A percentile compares a stretch with the other conserved stretches of the same genome.
Conservation (phyloP, 2,329 filamentous ascomycete genomes). For the Paraphaeosphaeria sporulosa region DNA sequence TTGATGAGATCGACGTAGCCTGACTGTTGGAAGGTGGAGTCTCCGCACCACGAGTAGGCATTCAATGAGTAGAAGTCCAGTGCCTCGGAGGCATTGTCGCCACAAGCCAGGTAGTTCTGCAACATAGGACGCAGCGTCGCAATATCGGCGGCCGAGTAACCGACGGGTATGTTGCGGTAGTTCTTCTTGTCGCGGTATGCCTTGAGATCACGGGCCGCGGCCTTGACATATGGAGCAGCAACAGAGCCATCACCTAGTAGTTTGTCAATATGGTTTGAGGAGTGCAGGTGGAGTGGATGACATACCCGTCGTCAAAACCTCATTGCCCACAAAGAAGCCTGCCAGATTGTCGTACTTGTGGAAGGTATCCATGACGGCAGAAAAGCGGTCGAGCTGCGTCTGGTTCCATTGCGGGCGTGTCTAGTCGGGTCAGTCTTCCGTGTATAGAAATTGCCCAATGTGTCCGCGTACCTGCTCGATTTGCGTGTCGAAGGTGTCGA, state of each 20-base stretch:
- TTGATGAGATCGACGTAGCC: constrained; percentile 75
- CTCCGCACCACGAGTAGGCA: constrained; percentile 72
- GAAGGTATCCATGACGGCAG: constrained; percentile 78
- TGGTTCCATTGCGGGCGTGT: constrained; percentile 73
- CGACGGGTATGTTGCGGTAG: constrained; percentile 83
- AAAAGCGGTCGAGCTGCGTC: constrained; percentile 72
- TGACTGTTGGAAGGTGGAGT: constrained; percentile 62
- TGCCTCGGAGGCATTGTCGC: constrained; percentile 69
- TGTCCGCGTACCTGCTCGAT: constrained; percentile 65
- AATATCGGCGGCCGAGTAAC: constrained; percentile 89
- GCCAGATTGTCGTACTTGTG: constrained; percentile 79
- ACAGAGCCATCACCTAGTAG: constrained; percentile 57
- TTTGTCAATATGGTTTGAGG: constrained; percentile 16
- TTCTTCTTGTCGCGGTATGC: constrained; percentile 76
- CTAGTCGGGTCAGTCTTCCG: constrained; percentile 46
- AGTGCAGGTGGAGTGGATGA: not conserved
- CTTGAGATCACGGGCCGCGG: constrained; percentile 82
- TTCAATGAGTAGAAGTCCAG: constrained; percentile 88
- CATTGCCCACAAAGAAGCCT: constrained; percentile 88
- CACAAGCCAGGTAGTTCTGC: constrained; percentile 81
- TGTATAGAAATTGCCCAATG: constrained; percentile 7
- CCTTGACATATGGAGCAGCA: constrained; percentile 83
- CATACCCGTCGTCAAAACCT: constrained; percentile 70
- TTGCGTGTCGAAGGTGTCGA: constrained; percentile 74
- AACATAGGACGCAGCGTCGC: constrained; percentile 70